These are phyloP conservation scores for Cupressus sempervirens DNA, from an alignment of 75 land plant genomes.

Conservation along the genomic window DNA sequence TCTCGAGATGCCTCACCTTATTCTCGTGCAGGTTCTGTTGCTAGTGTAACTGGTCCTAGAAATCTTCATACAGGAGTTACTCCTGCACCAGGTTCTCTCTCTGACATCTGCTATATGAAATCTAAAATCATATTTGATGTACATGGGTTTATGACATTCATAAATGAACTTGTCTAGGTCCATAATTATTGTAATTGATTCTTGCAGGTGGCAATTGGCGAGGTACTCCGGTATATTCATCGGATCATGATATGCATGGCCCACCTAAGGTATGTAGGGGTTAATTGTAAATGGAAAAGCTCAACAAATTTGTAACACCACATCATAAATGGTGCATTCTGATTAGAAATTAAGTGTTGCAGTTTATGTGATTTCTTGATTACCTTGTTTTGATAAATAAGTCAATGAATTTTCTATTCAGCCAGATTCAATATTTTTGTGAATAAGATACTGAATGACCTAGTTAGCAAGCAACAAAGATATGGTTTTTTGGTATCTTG, in stretches of 20 bases:
- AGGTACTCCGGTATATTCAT: neutral
- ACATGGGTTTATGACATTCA: neutral
- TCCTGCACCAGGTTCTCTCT: neutral
- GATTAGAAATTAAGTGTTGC: neutral
- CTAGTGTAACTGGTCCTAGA: conserved; percentile 10
- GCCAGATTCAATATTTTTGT: too few relatives aligned
- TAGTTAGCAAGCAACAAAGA: too few relatives aligned
- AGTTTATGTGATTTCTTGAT: too few relatives aligned
- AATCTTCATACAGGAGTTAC: neutral
- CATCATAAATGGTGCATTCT: neutral
- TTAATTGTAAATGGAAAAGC: neutral
- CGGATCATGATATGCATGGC: neutral
- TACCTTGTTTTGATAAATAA: too few relatives aligned
- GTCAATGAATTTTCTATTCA: neutral
- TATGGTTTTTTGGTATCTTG: too few relatives aligned
- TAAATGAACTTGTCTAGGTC: neutral
- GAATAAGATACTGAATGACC: too few relatives aligned
- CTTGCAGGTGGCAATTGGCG: conserved; percentile 2
- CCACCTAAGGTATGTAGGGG: neutral
- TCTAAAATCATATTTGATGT: neutral
- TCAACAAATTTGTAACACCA: neutral
- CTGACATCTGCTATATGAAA: neutral
- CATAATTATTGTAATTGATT: neutral
- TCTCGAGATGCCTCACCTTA: conserved; percentile 9
- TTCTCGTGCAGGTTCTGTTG: conserved; percentile 11